A percentile compares a stretch with the other conserved stretches of the same genome.
phyloP scores from a whole-genome alignment of 2,329 filamentous ascomycete genomes.

The Beauveria australis region DNA sequence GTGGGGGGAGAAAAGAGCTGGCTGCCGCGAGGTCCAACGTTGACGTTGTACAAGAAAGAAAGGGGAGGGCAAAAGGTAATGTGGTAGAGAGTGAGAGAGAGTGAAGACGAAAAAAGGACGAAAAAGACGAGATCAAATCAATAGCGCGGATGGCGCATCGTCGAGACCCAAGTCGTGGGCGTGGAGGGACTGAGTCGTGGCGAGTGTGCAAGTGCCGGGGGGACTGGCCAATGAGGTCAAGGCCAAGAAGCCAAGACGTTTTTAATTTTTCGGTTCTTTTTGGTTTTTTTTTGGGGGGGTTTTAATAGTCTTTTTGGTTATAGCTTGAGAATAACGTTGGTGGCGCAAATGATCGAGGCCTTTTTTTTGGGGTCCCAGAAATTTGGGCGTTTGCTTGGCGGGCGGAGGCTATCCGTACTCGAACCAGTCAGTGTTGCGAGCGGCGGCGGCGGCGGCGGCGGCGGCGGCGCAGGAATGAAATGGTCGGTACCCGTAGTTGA shows the following conservation, averaged over 20 bases:
- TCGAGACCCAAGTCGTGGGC: not conserved
- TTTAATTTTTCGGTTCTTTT: not conserved
- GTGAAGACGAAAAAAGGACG: not conserved
- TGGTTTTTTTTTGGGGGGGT: not conserved
- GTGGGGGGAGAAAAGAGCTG: not conserved
- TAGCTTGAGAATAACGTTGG: not conserved
- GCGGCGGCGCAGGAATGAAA: not conserved
- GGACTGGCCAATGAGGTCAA: not conserved
- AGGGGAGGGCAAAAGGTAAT: too few species aligned
- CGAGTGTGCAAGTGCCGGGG: slow-evolving; percentile 4
- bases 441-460: not conserved
- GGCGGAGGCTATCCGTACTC: too few species aligned
- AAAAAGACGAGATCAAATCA: not conserved
- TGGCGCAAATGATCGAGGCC: slow-evolving; percentile 3
- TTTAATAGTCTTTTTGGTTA: not conserved
- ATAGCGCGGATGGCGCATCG: slow-evolving; percentile 8
- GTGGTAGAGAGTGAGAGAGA: not conserved
- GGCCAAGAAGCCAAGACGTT: slow-evolving; percentile 2
- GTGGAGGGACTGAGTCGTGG: slow-evolving; percentile 4
- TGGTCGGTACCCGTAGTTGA: too few species aligned
- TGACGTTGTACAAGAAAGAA: too few species aligned
- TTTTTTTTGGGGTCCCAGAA: not conserved
- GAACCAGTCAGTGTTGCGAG: not conserved
- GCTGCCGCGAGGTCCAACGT: too few species aligned
- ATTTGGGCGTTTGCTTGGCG: not conserved